These are phyloP conservation scores for Ballota nigra DNA, from an alignment of 257 asterid species.

Conservation along the genomic window DNA sequence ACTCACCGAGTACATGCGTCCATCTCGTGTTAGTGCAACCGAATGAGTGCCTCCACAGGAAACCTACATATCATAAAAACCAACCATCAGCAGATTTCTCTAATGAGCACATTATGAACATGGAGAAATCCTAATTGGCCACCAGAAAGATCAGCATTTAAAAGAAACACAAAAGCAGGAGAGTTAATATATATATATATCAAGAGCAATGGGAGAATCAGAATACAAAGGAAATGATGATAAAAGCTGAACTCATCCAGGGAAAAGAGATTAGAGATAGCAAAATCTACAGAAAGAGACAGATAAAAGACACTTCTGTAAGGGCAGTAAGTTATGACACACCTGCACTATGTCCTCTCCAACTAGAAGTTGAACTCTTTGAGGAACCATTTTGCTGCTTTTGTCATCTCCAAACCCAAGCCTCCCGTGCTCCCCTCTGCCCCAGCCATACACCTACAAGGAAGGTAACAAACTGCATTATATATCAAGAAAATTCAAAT, in stretches of 20 bases:
- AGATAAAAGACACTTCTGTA: background rate
- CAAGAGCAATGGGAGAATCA: background rate
- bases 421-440: slow-evolving; percentile 99
- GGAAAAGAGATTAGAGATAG: background rate
- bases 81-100: slow-evolving; percentile 13
- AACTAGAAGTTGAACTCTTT: slow-evolving; percentile 81
- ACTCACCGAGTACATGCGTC: slow-evolving; percentile 87
- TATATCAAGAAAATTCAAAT: background rate
- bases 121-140: background rate
- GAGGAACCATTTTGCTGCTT: slow-evolving; percentile 99
- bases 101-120: slow-evolving; percentile 2
- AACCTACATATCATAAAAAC: slow-evolving; percentile 53
- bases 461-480: slow-evolving; percentile 2
- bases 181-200: background rate
- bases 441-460: slow-evolving; percentile 93
- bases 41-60: slow-evolving; percentile 99
- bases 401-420: slow-evolving; percentile 99
- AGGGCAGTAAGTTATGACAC: slow-evolving; percentile 17
- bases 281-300: background rate
- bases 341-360: slow-evolving; percentile 96
- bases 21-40: slow-evolving; percentile 85
- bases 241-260: background rate
- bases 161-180: background rate
- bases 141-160: background rate
- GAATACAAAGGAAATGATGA: background rate